A percentile compares a stretch with the other conserved stretches of the same genome.
phyloP scores from a whole-genome alignment of 2,329 filamentous ascomycete genomes.

The Clarireedia homoeocarpa region DNA sequence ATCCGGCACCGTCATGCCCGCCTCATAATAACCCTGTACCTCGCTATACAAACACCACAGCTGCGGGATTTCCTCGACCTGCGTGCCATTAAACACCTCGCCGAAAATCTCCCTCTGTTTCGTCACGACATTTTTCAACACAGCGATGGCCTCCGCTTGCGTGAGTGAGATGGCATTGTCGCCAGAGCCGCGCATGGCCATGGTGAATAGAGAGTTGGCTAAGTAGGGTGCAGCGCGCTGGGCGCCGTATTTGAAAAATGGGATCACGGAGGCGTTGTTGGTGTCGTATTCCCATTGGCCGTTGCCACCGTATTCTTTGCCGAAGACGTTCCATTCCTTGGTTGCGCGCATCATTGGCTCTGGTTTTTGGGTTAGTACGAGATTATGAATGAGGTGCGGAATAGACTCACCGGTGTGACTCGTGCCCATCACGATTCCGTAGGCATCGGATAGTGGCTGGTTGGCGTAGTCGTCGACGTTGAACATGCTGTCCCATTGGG shows the following conservation, averaged over 20 bases:
- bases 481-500: constrained; percentile 64
- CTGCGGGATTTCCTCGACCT: constrained; percentile 47
- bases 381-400: neutral
- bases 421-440: constrained; percentile 63
- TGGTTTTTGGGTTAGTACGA: constrained; percentile 21
- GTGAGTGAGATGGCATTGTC: constrained; percentile 53
- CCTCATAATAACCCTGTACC: constrained; percentile 60
- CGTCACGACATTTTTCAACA: constrained; percentile 52
- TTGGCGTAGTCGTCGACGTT: constrained; percentile 62
- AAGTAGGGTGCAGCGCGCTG: constrained; percentile 58
- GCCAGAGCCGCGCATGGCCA: constrained; percentile 62
- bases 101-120: constrained; percentile 52
- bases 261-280: constrained; percentile 60
- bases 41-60: constrained; percentile 71
- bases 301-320: constrained; percentile 29
- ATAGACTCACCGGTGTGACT: constrained; percentile 45
- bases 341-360: constrained; percentile 61
- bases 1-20: constrained; percentile 56
- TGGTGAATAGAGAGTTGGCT: constrained; percentile 55
- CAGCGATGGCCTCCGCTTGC: constrained; percentile 45
- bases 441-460: constrained; percentile 64
- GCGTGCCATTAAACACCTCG: constrained; percentile 42
- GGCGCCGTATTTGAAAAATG: constrained; percentile 62
- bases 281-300: constrained; percentile 63
- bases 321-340: constrained; percentile 44